phyloP scores from a whole-genome alignment of 805 yeast species.

The Cyberlindnera petersonii region DNA sequence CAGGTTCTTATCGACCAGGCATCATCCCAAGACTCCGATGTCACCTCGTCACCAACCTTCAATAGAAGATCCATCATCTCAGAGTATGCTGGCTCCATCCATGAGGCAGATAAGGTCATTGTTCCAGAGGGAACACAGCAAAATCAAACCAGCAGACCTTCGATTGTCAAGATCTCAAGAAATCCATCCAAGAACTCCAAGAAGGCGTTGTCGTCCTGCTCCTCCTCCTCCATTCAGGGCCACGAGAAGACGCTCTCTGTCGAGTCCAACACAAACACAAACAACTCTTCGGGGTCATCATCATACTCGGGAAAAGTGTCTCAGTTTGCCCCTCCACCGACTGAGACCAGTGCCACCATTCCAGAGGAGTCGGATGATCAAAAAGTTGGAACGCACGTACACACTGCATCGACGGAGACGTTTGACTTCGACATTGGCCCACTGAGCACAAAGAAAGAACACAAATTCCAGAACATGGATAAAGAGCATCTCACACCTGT shows the following conservation, averaged over 20 bases:
- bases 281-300: conserved; percentile 9
- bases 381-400: neutral
- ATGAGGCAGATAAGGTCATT: conserved; percentile 24
- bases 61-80: conserved; percentile 26
- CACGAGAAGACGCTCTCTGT: conserved; percentile 9
- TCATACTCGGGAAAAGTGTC: conserved; percentile 13
- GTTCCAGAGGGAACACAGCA: conserved; percentile 8
- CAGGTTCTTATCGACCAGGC: neutral
- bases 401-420: conserved; percentile 17
- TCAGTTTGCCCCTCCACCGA: conserved; percentile 4
- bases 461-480: conserved; percentile 9
- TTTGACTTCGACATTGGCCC: conserved; percentile 24
- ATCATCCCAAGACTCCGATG: neutral
- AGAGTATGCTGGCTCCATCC: conserved; percentile 27
- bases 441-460: conserved; percentile 18
- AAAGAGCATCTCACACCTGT: conserved; percentile 13
- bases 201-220: too few species aligned
- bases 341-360: conserved; percentile 1
- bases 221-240: too few species aligned
- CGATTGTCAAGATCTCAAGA: conserved; percentile 20
- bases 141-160: conserved; percentile 10
- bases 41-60: conserved; percentile 8
- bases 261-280: conserved; percentile 5
- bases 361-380: conserved; percentile 3
- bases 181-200: conserved; percentile 9